phyloP scores from a whole-genome alignment of 169 alveolate species.

The Plasmodium chabaudi region DNA sequence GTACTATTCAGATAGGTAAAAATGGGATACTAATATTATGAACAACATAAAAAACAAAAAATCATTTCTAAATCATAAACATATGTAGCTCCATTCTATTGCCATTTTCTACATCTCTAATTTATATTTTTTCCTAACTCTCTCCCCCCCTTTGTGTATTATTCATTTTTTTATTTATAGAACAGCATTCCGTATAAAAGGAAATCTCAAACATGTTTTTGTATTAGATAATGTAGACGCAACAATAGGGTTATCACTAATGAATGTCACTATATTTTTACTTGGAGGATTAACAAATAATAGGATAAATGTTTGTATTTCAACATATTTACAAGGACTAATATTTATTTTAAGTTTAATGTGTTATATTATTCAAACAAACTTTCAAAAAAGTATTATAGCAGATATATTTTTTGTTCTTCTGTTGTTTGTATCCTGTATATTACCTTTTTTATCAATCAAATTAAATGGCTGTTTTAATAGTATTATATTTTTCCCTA shows the following conservation, averaged over 20 bases:
- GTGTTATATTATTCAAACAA: constrained; percentile 35
- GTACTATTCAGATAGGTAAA: constrained; percentile 14
- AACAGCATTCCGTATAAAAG: constrained; percentile 22
- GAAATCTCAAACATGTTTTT: constrained; percentile 46
- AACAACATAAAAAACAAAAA: not conserved
- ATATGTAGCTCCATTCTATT: not conserved
- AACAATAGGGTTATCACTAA: constrained; percentile 50
- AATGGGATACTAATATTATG: not conserved
- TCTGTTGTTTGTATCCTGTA: constrained; percentile 36
- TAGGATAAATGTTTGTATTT: constrained; percentile 18
- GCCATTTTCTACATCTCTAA: not conserved
- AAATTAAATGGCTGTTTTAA: constrained; percentile 59
- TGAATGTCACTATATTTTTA: constrained; percentile 45
- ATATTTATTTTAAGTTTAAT: constrained; percentile 64
- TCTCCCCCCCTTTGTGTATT: too few species aligned
- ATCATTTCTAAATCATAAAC: not conserved
- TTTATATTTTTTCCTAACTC: not conserved
- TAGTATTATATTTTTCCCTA: constrained; percentile 37
- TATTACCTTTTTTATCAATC: constrained; percentile 33
- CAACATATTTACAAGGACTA: constrained; percentile 57
- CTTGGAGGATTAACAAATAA: constrained; percentile 47
- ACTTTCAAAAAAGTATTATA: constrained; percentile 1
- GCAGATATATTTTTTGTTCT: constrained; percentile 40
- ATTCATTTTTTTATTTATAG: constrained; percentile 6
- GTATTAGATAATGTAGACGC: constrained; percentile 24